Evolutionary conservation across 345 rosid species (phyloP).

Genomic region (Eutrema japonicum): DNA sequence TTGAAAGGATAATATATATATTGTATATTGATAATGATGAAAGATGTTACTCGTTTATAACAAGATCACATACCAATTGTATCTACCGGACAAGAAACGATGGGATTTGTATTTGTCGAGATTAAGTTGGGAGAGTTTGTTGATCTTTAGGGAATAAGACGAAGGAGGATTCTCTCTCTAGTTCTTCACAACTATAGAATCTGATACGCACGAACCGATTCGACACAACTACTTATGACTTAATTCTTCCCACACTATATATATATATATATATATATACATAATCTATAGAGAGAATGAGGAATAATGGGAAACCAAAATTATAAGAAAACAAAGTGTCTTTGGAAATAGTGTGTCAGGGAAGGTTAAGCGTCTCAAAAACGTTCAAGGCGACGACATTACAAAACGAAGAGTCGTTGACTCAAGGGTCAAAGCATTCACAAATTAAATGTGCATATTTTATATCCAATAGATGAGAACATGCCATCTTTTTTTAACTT

Average conservation of each 20-base stretch:
- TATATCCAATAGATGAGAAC: no score
- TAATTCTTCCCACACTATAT: not conserved
- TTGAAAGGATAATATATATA: no score
- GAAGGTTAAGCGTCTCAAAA: not conserved
- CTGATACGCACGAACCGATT: slow-evolving; percentile 3
- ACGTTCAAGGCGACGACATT: no score
- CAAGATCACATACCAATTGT: not conserved
- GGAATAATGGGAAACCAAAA: not conserved
- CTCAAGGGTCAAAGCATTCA: no score
- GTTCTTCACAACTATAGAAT: not conserved
- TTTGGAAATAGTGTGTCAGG: not conserved
- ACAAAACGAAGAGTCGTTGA: no score
- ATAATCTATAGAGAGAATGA: no score
- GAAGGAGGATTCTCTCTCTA: slow-evolving; percentile 13
- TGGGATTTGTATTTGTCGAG: not conserved
- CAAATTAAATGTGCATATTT: no score
- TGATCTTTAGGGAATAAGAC: slow-evolving; percentile 1
- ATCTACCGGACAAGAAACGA: slow-evolving; percentile 4
- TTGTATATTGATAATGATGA: not conserved
- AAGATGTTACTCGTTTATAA: not conserved
- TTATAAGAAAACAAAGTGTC: not conserved
- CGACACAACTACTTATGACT: not conserved
- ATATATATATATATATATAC: no score
- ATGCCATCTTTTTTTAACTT: no score
- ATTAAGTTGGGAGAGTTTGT: not conserved